Base-by-base conservation (phyloP, 2,329 filamentous ascomycete species). In the Arthrobotrys megalospora region DNA sequence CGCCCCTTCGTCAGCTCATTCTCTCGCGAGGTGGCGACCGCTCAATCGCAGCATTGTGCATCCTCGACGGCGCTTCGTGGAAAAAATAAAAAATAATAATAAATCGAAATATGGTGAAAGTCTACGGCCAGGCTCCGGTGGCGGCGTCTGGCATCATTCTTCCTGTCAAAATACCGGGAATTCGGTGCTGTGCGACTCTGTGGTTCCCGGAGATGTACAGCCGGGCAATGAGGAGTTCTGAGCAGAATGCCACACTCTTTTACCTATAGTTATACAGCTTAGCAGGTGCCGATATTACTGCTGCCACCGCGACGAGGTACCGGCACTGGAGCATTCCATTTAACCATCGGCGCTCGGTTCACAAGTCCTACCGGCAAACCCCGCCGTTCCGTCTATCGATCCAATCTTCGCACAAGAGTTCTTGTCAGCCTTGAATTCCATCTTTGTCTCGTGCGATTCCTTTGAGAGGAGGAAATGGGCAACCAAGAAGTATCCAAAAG, bases 241-340 rank as follows among this genome's bases (percentile, higher is more conserved):
- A 24, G 43, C 16, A 60, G 28, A 43, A 60, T 43, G 55, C 55
- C 55, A 60, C 55, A 60, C 38, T n/a, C 55, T 43, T 38, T 6
- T 3, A 14, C 3, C 34, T 24, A 28, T 2, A 28, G 24, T 28
- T 21, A 6, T 43, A 24, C 36, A 32, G 10, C 8, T 43, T 43
- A 28, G 16, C 19, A n/a, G 16, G 19, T 12, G 36, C 43, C 43
- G 55, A 41, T 60, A 60, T 24, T 60, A 36, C 19, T 60, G 52
- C 32, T 24, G 45, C 45, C 19, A n/a, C 45, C 19, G n/a, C 50
- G 50, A 34, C 50, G 32, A 10, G 36, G 8, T 12, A 16, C 41
- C 41, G 6, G n/a, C 6, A 45, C 41, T 5, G 5, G 41, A 60
- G 55, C 16, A 60, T 41, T 60, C 55, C 36, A 60, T 43, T 43